A percentile compares a stretch with the other conserved stretches of the same genome.
These are phyloP conservation scores for Paecilomyces dactylethromorphus DNA, from an alignment of 2,329 filamentous ascomycete genomes.

Conservation along the genomic window DNA sequence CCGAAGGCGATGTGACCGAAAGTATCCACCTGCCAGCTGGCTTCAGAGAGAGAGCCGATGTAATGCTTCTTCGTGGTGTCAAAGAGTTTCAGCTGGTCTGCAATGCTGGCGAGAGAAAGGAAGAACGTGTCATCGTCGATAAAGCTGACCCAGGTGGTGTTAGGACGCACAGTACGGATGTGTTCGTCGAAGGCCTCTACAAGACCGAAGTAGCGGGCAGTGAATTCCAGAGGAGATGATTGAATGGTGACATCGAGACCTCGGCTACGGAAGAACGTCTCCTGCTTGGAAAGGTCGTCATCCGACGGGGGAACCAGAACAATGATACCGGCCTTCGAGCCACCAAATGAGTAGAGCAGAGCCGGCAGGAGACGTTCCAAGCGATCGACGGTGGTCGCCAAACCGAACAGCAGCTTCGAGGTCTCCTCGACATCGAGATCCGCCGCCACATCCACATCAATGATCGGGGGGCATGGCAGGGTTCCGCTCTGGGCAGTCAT, in stretches of 20 bases:
- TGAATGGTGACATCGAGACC: slow-evolving; percentile 35
- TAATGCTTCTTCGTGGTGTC: slow-evolving; percentile 36
- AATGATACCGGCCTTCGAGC: slow-evolving; percentile 33
- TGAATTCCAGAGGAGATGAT: slow-evolving; percentile 34
- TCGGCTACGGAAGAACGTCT: slow-evolving; percentile 36
- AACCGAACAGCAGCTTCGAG: slow-evolving; percentile 34
- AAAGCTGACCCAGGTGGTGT: slow-evolving; percentile 37
- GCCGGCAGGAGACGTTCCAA: slow-evolving; percentile 34
- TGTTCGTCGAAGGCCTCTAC: slow-evolving; percentile 33
- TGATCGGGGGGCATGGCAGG: slow-evolving; percentile 32
- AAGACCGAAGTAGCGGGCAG: slow-evolving; percentile 37
- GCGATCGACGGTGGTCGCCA: slow-evolving; percentile 38
- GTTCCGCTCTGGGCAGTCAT: slow-evolving; percentile 25
- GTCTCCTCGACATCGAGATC: slow-evolving; percentile 34
- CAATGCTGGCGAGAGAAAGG: slow-evolving; percentile 31
- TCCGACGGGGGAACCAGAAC: slow-evolving; percentile 36
- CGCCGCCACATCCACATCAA: slow-evolving; percentile 34
- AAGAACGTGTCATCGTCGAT: slow-evolving; percentile 42
- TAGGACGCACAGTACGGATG: slow-evolving; percentile 31
- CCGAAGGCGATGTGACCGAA: slow-evolving; percentile 40
- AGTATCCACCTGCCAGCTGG: slow-evolving; percentile 37
- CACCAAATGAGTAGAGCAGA: slow-evolving; percentile 36
- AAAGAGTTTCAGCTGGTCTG: slow-evolving; percentile 32
- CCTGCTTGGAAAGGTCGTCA: slow-evolving; percentile 31
- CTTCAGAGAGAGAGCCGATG: slow-evolving; percentile 37